Base-by-base conservation (phyloP, 306 rosid species). In the Rubus idaeus region DNA sequence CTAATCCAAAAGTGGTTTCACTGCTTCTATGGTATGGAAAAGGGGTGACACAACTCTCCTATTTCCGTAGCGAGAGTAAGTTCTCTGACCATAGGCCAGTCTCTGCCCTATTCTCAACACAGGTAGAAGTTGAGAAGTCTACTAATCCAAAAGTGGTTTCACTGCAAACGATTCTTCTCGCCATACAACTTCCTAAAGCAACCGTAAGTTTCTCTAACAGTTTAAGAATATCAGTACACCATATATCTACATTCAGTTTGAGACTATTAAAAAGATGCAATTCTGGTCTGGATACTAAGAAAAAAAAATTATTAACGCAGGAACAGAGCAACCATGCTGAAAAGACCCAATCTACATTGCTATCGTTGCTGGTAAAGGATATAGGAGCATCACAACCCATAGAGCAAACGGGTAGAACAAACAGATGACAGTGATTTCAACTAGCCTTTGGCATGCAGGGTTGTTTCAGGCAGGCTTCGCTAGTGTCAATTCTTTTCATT, bases 71-170 rank as follows among this genome's bases (percentile, higher is more conserved):
- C 67, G 99, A 95, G 76, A 95, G 92, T 77, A 95, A 90, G 83
- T 95, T 95, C 79, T 95, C 99, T 18, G 99, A 95, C 70, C 99
- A 95, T 84, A 88, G 99, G 6, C 99, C 99, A 0, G 99, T 95
- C 74, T 89, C 96, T 71, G 99, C 97, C 14, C 83, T 90, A 72
- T 95, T 95, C 83, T 87, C 95, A 23, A 83, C 96, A 63, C 91
- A 90, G 46, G 76, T 92, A 64, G 93, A 92, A 71, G 71, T 78
- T 78, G 26, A 23, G 26, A 23, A 23, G 26, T 23, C 26, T 23
- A 23, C 26, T 23, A 23, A 23, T 23, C 26, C 26, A 23, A 23
- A 23, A 84, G 82, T 80, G 61, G 37, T 77, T 80, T 82, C 79
- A 56, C 50, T 75, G 72, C 83, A 78, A 20, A 60, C 72, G 14